Evolutionary conservation across 495 filamentous ascomycete species (phyloP), one percentile per base, ranked within the genome.

Genomic region (Podospora bellae-mahoneyi): DNA sequence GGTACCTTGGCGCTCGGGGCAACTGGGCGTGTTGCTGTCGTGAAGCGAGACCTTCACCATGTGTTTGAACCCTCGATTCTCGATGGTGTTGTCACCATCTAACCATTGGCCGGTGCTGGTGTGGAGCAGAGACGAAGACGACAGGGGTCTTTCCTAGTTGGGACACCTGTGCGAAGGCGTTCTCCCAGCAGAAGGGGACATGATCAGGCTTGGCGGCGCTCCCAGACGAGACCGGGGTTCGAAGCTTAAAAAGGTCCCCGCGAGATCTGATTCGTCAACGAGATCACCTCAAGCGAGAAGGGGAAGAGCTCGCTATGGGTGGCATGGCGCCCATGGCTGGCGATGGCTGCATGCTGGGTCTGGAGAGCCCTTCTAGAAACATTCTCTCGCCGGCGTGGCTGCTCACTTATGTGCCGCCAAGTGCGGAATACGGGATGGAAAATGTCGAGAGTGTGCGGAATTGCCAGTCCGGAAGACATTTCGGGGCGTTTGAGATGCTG

Each of bases 161-260:
- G 75, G 77, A 53, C 64, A 74, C 73, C 75, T 72, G 66, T 77
- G 75, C 75, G 75, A 78, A 67, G 66, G 68, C 66, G 44, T 68
- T 65, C 65, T 73, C 30, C 2, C 59, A 27, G 56, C 64, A 32
- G 48, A 53, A 13, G 7, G 27, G 56, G 70, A 68, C 56, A 59
- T 68, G 27, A 61, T 13, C 13, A 26, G 13, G 61, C 65, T 70
- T 70, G 68, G 72, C 69, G 53, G 59, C 64, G 60, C 68, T 59
- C 60, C 62, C 62, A 64, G 57, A 53, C 54, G 56, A 26, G 55
- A 18, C 62, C 64, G 57, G 66, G 61, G 66, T 34, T 26, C 34
- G 64, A 73, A 75, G 65, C 73, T 75, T 73, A 66, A 72, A 72
- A 65, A 62, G 68, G 44, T 61, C n/a, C 48, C 57, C 57, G 54